Evolutionary conservation across 495 filamentous ascomycete genomes (phyloP), one percentile per base, ranked within the genome.

Genomic region (Xylaria acuta): DNA sequence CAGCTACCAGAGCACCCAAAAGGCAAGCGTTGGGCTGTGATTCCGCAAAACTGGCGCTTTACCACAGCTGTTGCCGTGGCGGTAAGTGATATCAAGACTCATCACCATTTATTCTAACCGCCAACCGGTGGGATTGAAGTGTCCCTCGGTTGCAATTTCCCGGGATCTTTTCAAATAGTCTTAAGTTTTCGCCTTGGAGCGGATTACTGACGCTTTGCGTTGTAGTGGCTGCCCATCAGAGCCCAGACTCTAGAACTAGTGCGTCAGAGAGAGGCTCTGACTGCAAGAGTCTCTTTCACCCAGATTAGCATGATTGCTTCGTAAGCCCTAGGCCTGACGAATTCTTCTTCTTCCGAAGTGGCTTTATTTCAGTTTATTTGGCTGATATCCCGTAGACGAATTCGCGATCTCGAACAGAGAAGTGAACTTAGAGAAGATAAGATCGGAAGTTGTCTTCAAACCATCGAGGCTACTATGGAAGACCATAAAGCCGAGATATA

Each of bases 231-330:
- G 49, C 76, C 74, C 0, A 77, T 80, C 8, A 73, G 82, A 45
- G 70, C 71, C 11, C 34, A 43, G 59, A n/a, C 22, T 7, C 38
- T 43, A 14, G 85, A 88, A 72, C 75, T 86, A 16, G 80, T 89
- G 25, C 86, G 84, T 41, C 78, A 88, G 20, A 72, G 82, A 51
- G 82, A 81, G 22, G 83, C 80, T 32, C 62, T 90, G 67, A 78
- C 77, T 0, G 74, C 75, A 34, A 71, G 79, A 27, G 79, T 81
- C 18, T 73, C 76, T 25, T 84, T 82, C 72, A 75, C 76, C 20
- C 80, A 83, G 69, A 79, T 82, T 73, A 77, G 76, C 73, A 78
- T 82, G 74, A 76, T 81, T 41, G 78, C 80, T 64, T 78, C 78
- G 80, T 82, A 73, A 69, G 79, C 76, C 20, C 8, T 30, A 6